Evolutionary conservation across 2,329 filamentous ascomycete species (phyloP).

Genomic region (Cyphellophora europaea): DNA sequence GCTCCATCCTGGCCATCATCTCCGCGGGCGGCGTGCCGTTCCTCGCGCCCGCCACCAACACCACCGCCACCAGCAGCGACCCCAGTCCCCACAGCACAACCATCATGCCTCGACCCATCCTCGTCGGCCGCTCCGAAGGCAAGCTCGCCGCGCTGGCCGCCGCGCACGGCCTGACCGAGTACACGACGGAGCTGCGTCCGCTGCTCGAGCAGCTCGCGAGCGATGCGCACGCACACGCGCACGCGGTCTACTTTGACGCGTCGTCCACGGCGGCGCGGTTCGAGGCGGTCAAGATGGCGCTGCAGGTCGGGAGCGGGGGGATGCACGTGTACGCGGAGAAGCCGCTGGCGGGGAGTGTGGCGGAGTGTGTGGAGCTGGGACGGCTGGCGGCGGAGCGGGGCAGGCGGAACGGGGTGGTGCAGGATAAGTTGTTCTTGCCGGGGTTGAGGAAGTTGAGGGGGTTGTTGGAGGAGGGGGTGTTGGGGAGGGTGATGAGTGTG

Average conservation of each 20-base stretch:
- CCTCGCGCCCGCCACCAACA: too few species aligned
- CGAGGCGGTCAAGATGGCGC: slow-evolving; percentile 2
- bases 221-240: background rate
- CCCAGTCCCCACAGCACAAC: background rate
- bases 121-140: slow-evolving; percentile 1
- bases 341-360: background rate
- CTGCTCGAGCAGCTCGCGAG: background rate
- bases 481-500: slow-evolving; percentile 2
- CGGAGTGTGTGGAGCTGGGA: slow-evolving; percentile 1
- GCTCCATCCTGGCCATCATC: slow-evolving; percentile 2
- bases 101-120: slow-evolving; percentile 3
- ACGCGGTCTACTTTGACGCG: slow-evolving; percentile 3
- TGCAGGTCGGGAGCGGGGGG: slow-evolving; percentile 1
- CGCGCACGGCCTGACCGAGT: background rate
- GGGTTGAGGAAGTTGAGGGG: slow-evolving; percentile 1
- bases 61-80: too few species aligned
- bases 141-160: slow-evolving; percentile 2
- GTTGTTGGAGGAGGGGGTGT: slow-evolving; percentile 3
- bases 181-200: background rate
- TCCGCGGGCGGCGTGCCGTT: slow-evolving; percentile 1
- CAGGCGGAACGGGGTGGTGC: slow-evolving; percentile 3
- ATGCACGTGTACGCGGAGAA: slow-evolving; percentile 4
- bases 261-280: slow-evolving; percentile 1
- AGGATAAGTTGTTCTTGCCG: slow-evolving; percentile 3
- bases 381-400: background rate